These are phyloP conservation scores for Begonia fuchsioides DNA, from an alignment of 306 rosid genomes.

Conservation along the genomic window DNA sequence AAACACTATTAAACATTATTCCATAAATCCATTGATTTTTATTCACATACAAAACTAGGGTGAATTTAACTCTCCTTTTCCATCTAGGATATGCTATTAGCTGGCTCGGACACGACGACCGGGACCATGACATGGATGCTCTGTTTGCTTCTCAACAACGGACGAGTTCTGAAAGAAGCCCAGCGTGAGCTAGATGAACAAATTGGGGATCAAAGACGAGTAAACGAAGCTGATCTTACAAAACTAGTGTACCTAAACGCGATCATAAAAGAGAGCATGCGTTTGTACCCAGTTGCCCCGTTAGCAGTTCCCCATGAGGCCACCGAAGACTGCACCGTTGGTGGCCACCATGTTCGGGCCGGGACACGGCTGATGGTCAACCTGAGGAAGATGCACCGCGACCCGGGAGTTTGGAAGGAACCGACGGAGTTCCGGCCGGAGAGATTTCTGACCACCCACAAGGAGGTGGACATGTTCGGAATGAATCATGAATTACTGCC, in stretches of 20 bases:
- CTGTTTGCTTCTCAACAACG: constrained; percentile 6
- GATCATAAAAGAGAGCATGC: too few species aligned
- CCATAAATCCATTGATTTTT: not conserved
- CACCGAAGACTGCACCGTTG: constrained; percentile 17
- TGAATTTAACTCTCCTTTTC: too few species aligned
- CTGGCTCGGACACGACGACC: constrained; percentile 5
- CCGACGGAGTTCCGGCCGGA: constrained; percentile 10
- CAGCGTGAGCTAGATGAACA: too few species aligned
- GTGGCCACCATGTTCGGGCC: constrained; percentile 8
- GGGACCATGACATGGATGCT: too few species aligned
- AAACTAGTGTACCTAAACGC: too few species aligned
- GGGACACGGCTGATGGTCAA: constrained; percentile 15
- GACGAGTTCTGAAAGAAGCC: not conserved
- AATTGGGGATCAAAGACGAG: constrained; percentile 12
- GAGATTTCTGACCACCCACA: too few species aligned
- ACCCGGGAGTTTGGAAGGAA: constrained; percentile 19
- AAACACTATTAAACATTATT: too few species aligned
- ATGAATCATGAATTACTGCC: constrained; percentile 13
- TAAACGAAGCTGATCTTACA: constrained; percentile 13
- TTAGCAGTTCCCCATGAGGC: constrained; percentile 10
- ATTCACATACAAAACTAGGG: too few species aligned
- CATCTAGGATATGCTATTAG: constrained; percentile 4
- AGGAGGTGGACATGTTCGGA: constrained; percentile 16
- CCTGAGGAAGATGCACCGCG: constrained; percentile 14
- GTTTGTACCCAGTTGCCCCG: constrained; percentile 16